Evolutionary conservation across 371 early-diverging fungal genomes (phyloP), one percentile per base, ranked within the genome.

Genomic region (Mortierella sp.): DNA sequence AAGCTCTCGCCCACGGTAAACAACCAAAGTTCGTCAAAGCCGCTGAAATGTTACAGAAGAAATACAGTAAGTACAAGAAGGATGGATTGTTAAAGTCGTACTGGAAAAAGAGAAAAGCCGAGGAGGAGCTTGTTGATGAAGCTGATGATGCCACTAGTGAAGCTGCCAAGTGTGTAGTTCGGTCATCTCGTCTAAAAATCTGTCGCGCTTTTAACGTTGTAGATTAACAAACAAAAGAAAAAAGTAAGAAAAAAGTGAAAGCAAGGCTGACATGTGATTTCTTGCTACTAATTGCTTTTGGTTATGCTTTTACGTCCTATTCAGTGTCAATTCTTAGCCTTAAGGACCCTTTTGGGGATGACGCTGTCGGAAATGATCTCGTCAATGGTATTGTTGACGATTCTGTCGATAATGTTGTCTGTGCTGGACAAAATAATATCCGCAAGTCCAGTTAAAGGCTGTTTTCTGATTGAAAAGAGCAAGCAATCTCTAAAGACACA

Each of bases 181-280:
- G 31, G 55, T 54, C 55, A 15, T 54, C 55, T 13, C 31, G 26
- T 54, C 55, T 54, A 26, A 54, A 54, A 54, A 15, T 26, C 55
- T 28, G 55, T 54, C 28, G 13, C 55, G 55, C 55, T 54, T 54
- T 26, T 54, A 28, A 22, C 22, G 29, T 15, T 54, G 55, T 54
- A 54, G 29, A 54, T 54, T 3, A 54, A 54, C 55, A 26, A 26
- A 54, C 55, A 22, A 54, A 8, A 54, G 31, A 26, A 54, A 22
- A 28, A 54, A 26, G 55, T 54, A 26, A 54, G 55, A 28, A 54
- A 54, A 28, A 54, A 54, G 49, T 49, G 49, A 49, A 49, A 49
- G 49, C 49, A 49, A 26, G 26, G 55, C 55, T 28, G 19, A 26
- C 26, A 23, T 54, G 22, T 31, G 3, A 54, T 54, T 54, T 31